Conservation (phyloP, 2,329 filamentous ascomycete genomes). For the Rutstroemia sydowiana region DNA sequence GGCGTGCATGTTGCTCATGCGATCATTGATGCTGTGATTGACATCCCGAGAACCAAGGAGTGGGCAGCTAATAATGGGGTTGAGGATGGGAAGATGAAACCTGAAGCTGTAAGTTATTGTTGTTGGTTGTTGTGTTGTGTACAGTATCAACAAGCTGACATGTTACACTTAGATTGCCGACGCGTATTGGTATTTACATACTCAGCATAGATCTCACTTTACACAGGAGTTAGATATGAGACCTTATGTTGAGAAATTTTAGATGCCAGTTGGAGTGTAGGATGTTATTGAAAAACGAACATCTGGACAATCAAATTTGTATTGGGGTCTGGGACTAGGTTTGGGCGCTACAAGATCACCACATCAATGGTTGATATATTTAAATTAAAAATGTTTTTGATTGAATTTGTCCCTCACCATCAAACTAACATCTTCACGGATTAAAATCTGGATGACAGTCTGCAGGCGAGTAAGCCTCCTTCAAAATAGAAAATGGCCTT, state of each 20-base stretch:
- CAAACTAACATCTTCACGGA: constrained; percentile 70
- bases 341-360: too few species aligned
- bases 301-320: too few species aligned
- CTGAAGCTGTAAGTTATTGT: constrained; percentile 61
- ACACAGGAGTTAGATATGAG: constrained; percentile 76
- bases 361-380: not conserved
- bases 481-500: constrained; percentile 34
- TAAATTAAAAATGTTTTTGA: not conserved
- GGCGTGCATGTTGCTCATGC: constrained; percentile 79
- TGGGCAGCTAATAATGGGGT: constrained; percentile 37
- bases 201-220: constrained; percentile 70
- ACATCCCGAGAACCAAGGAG: constrained; percentile 64
- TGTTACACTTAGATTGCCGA: constrained; percentile 66
- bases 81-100: constrained; percentile 58
- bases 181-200: constrained; percentile 70
- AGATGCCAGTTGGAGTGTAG: not conserved
- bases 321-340: too few species aligned
- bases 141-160: not conserved
- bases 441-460: constrained; percentile 59
- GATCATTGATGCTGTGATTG: constrained; percentile 79
- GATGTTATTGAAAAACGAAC: not conserved
- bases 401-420: constrained; percentile 65
- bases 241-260: constrained; percentile 73
- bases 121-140: not conserved
- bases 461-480: constrained; percentile 64